A percentile compares a stretch with the other conserved stretches of the same genome.
phyloP scores from a whole-genome alignment of 1,284 basidiomycete species.

The Rhizoctonia solani region DNA sequence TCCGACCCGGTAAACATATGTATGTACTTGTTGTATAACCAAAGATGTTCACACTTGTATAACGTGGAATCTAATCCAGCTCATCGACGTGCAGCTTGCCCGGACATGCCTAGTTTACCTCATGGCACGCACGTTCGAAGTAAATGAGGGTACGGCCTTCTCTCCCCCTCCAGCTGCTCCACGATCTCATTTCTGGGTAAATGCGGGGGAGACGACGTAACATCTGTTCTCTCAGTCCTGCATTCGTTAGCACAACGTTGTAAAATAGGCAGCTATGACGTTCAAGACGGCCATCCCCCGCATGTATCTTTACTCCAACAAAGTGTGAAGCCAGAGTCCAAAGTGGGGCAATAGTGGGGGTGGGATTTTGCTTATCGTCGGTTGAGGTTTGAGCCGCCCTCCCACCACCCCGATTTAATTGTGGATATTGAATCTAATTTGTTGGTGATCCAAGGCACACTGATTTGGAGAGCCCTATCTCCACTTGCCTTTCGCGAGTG shows the following conservation, averaged over 20 bases:
- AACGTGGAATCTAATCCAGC: too few species aligned
- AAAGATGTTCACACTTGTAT: too few species aligned
- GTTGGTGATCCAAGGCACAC: background rate
- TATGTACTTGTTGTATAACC: too few species aligned
- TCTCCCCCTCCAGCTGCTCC: too few species aligned
- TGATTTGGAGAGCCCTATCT: background rate
- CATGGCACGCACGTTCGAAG: constrained; percentile 9
- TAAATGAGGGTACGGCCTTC: background rate
- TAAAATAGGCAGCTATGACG: background rate
- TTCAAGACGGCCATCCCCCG: background rate
- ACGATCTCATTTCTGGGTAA: background rate
- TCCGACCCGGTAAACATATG: too few species aligned
- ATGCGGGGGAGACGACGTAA: constrained; percentile 3
- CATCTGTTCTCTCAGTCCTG: background rate
- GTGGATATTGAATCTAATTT: background rate
- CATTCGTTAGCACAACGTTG: background rate
- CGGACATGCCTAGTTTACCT: background rate
- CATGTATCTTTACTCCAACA: too few species aligned
- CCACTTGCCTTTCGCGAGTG: background rate
- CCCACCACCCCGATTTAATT: background rate
- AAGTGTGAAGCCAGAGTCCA: too few species aligned
- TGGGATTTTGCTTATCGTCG: too few species aligned
- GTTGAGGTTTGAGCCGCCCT: too few species aligned
- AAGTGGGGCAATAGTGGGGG: too few species aligned
- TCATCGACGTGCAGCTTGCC: too few species aligned